phyloP scores from a whole-genome alignment of 768 basidiomycete species.

The Pisolithus tinctorius region DNA sequence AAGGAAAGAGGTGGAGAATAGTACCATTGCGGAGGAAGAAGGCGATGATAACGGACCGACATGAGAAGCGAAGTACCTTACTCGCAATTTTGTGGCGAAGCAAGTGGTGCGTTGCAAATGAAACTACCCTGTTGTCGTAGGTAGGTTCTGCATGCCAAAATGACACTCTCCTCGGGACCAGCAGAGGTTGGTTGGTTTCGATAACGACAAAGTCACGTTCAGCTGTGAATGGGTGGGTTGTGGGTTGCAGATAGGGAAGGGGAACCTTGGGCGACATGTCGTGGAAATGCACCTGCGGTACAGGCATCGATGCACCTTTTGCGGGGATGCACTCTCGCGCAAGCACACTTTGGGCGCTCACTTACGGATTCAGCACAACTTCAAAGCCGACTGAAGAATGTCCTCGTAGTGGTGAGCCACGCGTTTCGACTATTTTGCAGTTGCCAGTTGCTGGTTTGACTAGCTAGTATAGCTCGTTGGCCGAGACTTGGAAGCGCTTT shows the following conservation, averaged over 20 bases:
- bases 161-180: background rate
- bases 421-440: background rate
- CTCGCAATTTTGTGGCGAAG: too few relatives aligned
- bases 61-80: too few relatives aligned
- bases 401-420: background rate
- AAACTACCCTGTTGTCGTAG: too few relatives aligned
- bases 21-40: too few relatives aligned
- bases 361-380: background rate
- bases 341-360: slow-evolving; percentile 16
- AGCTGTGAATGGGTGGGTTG: slow-evolving; percentile 17
- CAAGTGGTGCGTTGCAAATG: too few relatives aligned
- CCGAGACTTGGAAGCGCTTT: too few relatives aligned
- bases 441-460: background rate
- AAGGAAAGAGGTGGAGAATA: too few relatives aligned
- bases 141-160: too few relatives aligned
- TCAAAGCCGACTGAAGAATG: background rate
- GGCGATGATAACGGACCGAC: too few relatives aligned
- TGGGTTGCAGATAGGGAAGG: slow-evolving; percentile 14
- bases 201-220: slow-evolving; percentile 6
- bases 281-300: slow-evolving; percentile 18
- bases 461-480: background rate
- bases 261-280: slow-evolving; percentile 22
- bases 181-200: background rate
- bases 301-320: slow-evolving; percentile 12
- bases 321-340: slow-evolving; percentile 21